phyloP scores from a whole-genome alignment of 352 stramenopile genomes.

The Pythium volutum region DNA sequence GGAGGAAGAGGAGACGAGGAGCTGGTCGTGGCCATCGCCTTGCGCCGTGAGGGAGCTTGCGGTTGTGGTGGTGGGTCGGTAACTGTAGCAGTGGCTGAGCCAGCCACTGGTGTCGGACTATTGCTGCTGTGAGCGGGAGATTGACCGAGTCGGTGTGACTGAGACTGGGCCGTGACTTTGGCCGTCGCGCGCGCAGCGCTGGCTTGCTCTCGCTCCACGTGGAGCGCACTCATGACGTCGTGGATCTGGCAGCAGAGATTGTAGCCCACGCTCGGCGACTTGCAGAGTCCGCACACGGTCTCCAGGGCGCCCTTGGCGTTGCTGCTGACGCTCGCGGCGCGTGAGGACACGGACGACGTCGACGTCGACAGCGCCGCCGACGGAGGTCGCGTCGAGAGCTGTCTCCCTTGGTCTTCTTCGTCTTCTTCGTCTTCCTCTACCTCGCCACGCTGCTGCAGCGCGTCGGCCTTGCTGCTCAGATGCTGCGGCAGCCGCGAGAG shows the following conservation, averaged over 20 bases:
- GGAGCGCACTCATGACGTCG: slow-evolving; percentile 42
- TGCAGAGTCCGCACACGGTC: slow-evolving; percentile 37
- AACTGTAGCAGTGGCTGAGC: too few species aligned
- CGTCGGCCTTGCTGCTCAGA: slow-evolving; percentile 36
- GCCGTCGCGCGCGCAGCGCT: slow-evolving; percentile 6
- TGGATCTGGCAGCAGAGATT: slow-evolving; percentile 65
- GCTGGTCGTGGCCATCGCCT: too few species aligned
- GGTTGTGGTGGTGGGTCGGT: too few species aligned
- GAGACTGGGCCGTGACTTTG: slow-evolving; percentile 18
- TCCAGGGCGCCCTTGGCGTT: background rate
- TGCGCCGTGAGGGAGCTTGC: too few species aligned
- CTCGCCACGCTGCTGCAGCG: background rate
- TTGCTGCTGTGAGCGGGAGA: too few species aligned
- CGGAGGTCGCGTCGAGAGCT: background rate
- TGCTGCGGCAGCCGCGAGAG: slow-evolving; percentile 42
- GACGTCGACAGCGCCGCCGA: background rate
- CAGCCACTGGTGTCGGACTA: too few species aligned
- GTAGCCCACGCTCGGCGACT: slow-evolving; percentile 57
- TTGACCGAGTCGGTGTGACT: background rate
- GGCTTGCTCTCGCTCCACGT: slow-evolving; percentile 32
- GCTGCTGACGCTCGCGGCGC: background rate
- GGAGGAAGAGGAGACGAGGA: too few species aligned
- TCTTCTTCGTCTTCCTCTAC: background rate
- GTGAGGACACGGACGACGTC: background rate
- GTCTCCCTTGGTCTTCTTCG: slow-evolving; percentile 7